Evolutionary conservation across 441 rosid species (phyloP).

Genomic region (Brassica hybrid): DNA sequence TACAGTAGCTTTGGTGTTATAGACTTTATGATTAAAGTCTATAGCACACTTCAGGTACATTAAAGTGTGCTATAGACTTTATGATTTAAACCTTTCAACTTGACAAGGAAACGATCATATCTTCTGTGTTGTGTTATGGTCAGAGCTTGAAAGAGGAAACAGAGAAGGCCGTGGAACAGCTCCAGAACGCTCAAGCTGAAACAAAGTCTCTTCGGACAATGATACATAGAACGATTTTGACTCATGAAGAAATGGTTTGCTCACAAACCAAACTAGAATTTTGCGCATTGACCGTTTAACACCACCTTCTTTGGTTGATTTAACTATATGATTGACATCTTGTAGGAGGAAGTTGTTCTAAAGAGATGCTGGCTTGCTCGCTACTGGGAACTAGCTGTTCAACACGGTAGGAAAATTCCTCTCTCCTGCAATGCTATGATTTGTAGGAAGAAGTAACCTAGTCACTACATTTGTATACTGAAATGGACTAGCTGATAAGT

Average conservation of each 20-base stretch:
- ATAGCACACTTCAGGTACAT: too few relatives aligned
- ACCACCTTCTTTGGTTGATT: slow-evolving; percentile 31
- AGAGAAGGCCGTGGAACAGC: slow-evolving; percentile 62
- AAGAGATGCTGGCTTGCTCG: slow-evolving; percentile 99
- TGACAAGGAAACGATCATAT: slow-evolving; percentile 18
- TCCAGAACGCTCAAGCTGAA: slow-evolving; percentile 82
- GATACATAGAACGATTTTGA: slow-evolving; percentile 93
- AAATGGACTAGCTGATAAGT: slow-evolving; percentile 6
- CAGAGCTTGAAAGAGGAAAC: slow-evolving; percentile 83
- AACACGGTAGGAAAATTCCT: slow-evolving; percentile 60
- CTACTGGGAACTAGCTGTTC: slow-evolving; percentile 92
- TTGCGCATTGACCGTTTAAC: slow-evolving; percentile 14
- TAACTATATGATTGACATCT: slow-evolving; percentile 23
- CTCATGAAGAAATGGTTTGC: slow-evolving; percentile 94
- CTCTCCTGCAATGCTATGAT: not conserved
- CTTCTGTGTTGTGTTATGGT: slow-evolving; percentile 25
- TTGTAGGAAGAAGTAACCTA: not conserved
- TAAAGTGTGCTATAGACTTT: not conserved
- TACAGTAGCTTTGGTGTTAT: slow-evolving; percentile 30
- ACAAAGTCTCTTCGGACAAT: slow-evolving; percentile 74
- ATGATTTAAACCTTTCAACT: slow-evolving; percentile 14
- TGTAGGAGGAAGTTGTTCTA: slow-evolving; percentile 96
- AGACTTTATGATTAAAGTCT: slow-evolving; percentile 1
- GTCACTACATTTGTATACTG: not conserved
- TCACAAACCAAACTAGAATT: slow-evolving; percentile 25